Base-by-base conservation (phyloP, 2,329 filamentous ascomycete genomes). In the Penicillium sp. region DNA sequence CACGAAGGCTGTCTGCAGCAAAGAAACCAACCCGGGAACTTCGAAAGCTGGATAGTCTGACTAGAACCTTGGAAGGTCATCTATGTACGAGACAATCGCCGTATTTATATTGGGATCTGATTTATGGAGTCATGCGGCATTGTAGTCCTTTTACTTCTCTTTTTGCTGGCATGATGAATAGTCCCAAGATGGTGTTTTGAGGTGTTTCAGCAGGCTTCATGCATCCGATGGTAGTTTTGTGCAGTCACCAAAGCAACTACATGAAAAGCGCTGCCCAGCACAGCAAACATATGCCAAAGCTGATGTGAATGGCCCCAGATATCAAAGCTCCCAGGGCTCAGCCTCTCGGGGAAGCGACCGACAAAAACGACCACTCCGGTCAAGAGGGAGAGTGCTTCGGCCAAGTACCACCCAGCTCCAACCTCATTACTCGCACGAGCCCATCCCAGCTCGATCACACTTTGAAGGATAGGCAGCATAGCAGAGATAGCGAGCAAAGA, bases 401-500 rank as follows among this genome's bases (percentile, higher is more conserved):
- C 51, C 4, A 59, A 40, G 34, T 44, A 59, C 57, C 57, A 59
- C 18, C 51, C 38, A 38, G 48, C 32, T 4, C 55, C 57, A 32
- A 59, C 53, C 9, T 59, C 48, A 45, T 31, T 39, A 13, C 45
- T 24, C 6, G 42, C 51, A 10, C 48, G 48, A 38, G 21, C 45
- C 67, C 67, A 69, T 11, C 64, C 65, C 9, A 66, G 32, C 7
- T 56, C 57, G 13, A 59, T 52, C 22, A 61, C 44, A 44, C 59
- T 55, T 29, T 70, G 67, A 13, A 67, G 52, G 3, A 70, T 59
- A 7, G 63, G 66, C 18, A 69, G 13, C 64, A 69, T 67, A 10
- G 67, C 67, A n/a, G 63, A 66, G 6, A 65, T 32, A 14, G 58
- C 64, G 21, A 67, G 59, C 3, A 66, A 48, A 36, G 52, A 40